phyloP scores from a whole-genome alignment of 2,329 filamentous ascomycete genomes.

The Dactylellina parvicollis region DNA sequence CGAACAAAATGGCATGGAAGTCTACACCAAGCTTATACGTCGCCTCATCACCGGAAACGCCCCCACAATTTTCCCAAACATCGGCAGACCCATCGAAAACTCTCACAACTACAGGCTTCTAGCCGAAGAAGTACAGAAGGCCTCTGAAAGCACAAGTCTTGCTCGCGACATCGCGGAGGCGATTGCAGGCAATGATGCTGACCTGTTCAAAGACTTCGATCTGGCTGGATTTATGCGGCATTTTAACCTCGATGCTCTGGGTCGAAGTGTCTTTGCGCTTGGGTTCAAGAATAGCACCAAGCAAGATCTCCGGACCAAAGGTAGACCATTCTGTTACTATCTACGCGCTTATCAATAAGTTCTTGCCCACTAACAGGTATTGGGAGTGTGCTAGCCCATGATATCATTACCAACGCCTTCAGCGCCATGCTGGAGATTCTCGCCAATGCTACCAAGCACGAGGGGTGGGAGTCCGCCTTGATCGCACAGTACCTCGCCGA shows the following conservation, averaged over 20 bases:
- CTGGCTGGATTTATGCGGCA: conserved; percentile 95
- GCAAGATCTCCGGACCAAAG: conserved; percentile 86
- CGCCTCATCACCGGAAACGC: conserved; percentile 92
- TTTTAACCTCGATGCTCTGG: conserved; percentile 88
- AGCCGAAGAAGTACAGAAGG: conserved; percentile 83
- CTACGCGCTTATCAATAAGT: conserved; percentile 38
- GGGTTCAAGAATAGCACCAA: conserved; percentile 87
- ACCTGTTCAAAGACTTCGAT: conserved; percentile 95
- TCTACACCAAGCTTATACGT: conserved; percentile 94
- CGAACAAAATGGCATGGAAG: conserved; percentile 99
- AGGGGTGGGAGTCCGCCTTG: conserved; percentile 75
- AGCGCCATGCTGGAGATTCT: conserved; percentile 80
- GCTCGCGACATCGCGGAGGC: conserved; percentile 85
- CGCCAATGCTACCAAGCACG: conserved; percentile 71
- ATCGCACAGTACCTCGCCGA: conserved; percentile 84
- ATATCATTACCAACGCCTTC: conserved; percentile 84
- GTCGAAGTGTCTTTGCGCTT: conserved; percentile 86
- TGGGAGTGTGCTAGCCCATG: conserved; percentile 72
- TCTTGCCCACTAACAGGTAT: neutral
- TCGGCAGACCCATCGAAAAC: conserved; percentile 77
- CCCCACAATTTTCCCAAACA: conserved; percentile 84
- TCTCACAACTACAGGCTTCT: conserved; percentile 85
- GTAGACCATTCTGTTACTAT: conserved; percentile 65
- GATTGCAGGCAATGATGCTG: conserved; percentile 87
- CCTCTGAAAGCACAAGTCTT: conserved; percentile 81